Evolutionary conservation across 202 grass and related monocot species (phyloP).

Genomic region (Musa balbisiana): DNA sequence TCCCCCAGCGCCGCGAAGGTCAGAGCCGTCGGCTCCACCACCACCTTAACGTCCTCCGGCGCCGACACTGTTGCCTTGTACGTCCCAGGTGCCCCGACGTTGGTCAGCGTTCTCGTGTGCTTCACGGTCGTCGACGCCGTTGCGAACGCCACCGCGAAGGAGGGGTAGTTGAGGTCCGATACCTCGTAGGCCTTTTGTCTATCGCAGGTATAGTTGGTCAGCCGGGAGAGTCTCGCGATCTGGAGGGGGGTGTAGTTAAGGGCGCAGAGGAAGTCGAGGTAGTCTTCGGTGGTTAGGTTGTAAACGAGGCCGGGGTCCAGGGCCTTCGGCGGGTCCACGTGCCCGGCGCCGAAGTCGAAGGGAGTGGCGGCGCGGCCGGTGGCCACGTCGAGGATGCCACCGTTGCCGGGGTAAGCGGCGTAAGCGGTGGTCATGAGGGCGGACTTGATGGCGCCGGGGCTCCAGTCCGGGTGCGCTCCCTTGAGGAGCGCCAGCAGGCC

Average conservation of each 20-base stretch:
- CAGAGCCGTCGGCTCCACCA: constrained; percentile 58
- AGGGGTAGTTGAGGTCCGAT: constrained; percentile 79
- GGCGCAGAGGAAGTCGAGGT: constrained; percentile 92
- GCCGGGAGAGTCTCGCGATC: constrained; percentile 59
- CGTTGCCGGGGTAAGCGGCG: constrained; percentile 44
- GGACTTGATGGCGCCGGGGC: constrained; percentile 69
- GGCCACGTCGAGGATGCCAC: constrained; percentile 61
- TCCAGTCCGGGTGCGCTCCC: constrained; percentile 69
- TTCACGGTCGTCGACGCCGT: constrained; percentile 28
- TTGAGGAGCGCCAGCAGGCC: constrained; percentile 75
- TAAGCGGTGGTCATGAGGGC: constrained; percentile 86
- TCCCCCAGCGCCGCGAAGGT: constrained; percentile 53
- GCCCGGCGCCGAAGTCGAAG: constrained; percentile 83
- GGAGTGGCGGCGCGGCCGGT: constrained; percentile 54
- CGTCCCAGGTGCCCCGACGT: constrained; percentile 50
- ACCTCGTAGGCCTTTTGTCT: constrained; percentile 36
- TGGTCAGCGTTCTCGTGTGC: constrained; percentile 73
- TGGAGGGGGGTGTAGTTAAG: constrained; percentile 59
- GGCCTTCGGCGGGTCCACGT: constrained; percentile 75
- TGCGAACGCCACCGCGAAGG: constrained; percentile 56
- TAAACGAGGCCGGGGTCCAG: constrained; percentile 74
- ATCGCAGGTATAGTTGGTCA: constrained; percentile 41
- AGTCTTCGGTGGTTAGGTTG: constrained; percentile 56
- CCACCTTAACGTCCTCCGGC: constrained; percentile 36
- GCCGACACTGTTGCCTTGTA: constrained; percentile 56